These are phyloP conservation scores for Geotrichum macrosporum DNA, from an alignment of 1,139 yeast species.

Conservation along the genomic window DNA sequence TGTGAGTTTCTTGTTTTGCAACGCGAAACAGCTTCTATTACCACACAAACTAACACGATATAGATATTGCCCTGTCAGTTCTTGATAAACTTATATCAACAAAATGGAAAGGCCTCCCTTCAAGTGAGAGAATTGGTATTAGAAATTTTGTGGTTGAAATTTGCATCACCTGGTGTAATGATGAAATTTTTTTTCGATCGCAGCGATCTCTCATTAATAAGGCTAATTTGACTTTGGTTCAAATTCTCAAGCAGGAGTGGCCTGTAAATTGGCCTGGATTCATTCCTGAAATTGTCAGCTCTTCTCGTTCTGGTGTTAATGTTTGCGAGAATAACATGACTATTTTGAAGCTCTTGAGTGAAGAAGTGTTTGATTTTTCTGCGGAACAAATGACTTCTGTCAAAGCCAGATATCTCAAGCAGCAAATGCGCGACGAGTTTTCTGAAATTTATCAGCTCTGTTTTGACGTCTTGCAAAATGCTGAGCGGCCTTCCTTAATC, in stretches of 20 bases:
- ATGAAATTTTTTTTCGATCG: conserved; percentile 65
- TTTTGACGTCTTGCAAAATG: conserved; percentile 86
- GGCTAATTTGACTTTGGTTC: conserved; percentile 89
- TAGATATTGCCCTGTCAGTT: conserved; percentile 73
- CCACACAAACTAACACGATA: conserved; percentile 13
- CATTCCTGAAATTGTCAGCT: conserved; percentile 83
- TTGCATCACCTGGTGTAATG: conserved; percentile 89
- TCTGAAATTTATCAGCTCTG: conserved; percentile 90
- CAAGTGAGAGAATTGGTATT: conserved; percentile 74
- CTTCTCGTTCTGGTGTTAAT: conserved; percentile 79
- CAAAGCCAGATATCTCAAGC: conserved; percentile 75
- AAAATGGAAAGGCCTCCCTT: conserved; percentile 90
- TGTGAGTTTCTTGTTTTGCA: conserved; percentile 38
- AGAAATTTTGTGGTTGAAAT: conserved; percentile 88
- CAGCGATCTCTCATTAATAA: conserved; percentile 86
- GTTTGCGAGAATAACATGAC: conserved; percentile 98
- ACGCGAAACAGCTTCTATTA: not conserved
- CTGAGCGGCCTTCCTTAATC: conserved; percentile 74
- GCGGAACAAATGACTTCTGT: conserved; percentile 97
- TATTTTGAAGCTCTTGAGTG: conserved; percentile 80
- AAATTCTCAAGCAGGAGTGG: conserved; percentile 96
- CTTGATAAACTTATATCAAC: conserved; percentile 85
- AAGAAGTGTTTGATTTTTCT: conserved; percentile 92
- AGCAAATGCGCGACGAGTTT: conserved; percentile 83
- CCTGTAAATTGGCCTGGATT: conserved; percentile 98